These are phyloP conservation scores for Pseudogymnoascus sp. DNA, from an alignment of 2,329 filamentous ascomycete genomes.

Conservation along the genomic window DNA sequence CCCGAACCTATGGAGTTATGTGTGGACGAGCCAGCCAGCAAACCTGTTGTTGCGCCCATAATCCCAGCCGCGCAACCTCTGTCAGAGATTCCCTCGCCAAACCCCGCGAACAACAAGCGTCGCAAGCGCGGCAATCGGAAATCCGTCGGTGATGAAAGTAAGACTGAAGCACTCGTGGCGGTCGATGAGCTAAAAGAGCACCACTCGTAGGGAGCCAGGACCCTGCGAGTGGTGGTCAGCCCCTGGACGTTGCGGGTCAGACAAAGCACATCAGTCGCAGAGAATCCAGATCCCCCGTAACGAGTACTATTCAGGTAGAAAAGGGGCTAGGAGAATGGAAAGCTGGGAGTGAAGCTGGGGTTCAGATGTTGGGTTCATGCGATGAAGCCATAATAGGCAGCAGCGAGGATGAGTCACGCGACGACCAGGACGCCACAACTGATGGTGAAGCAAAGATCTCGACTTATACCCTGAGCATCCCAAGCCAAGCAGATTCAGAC, in stretches of 20 bases:
- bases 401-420: background rate
- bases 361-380: background rate
- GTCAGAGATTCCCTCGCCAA: background rate
- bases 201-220: slow-evolving; percentile 31
- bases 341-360: background rate
- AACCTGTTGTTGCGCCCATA: background rate
- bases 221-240: slow-evolving; percentile 28
- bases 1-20: slow-evolving; percentile 1
- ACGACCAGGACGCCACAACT: background rate
- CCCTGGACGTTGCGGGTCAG: slow-evolving; percentile 22
- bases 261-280: slow-evolving; percentile 4
- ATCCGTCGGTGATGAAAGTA: background rate
- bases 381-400: background rate
- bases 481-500: background rate
- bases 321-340: background rate
- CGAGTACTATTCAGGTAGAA: background rate
- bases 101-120: background rate
- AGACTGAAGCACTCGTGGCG: background rate
- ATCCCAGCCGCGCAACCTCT: background rate
- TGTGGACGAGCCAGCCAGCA: background rate
- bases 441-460: background rate
- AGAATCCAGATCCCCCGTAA: background rate
- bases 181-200: slow-evolving; percentile 23
- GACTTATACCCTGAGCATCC: background rate
- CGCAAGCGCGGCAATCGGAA: slow-evolving; percentile 1